Evolutionary conservation across 2,329 filamentous ascomycete genomes (phyloP).

Genomic region (Colletotrichum truncatum): DNA sequence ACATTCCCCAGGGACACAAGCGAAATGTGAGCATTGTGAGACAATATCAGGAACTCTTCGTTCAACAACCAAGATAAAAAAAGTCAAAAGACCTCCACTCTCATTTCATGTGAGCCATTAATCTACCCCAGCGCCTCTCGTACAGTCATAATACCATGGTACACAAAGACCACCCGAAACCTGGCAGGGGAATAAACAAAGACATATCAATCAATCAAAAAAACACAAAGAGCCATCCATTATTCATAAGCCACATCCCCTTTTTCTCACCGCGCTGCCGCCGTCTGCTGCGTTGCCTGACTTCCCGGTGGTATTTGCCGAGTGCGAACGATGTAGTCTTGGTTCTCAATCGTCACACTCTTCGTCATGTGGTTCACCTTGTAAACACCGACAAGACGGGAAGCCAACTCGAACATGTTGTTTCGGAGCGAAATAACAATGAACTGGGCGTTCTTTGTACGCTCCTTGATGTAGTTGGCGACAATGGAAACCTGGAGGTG

Average conservation of each 20-base stretch:
- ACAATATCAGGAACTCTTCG: not conserved
- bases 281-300: constrained; percentile 28
- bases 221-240: constrained; percentile 30
- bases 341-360: constrained; percentile 89
- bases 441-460: constrained; percentile 99
- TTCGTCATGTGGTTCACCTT: constrained; percentile 99
- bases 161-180: constrained; percentile 7
- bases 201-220: not conserved
- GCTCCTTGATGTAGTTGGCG: constrained; percentile 98
- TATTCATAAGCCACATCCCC: constrained; percentile 22
- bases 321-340: constrained; percentile 71
- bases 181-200: not conserved
- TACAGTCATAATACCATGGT: constrained; percentile 31
- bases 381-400: constrained; percentile 94
- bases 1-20: too few relatives aligned
- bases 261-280: constrained; percentile 14
- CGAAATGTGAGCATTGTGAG: too few relatives aligned
- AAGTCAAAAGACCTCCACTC: not conserved
- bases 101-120: constrained; percentile 17
- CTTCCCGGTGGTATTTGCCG: constrained; percentile 44
- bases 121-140: constrained; percentile 28
- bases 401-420: constrained; percentile 99
- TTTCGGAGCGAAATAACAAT: constrained; percentile 98
- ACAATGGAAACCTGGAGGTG: constrained; percentile 89
- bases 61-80: not conserved